Evolutionary conservation across 148 eudicot species (phyloP).

Genomic region (Fagopyrum tataricum): DNA sequence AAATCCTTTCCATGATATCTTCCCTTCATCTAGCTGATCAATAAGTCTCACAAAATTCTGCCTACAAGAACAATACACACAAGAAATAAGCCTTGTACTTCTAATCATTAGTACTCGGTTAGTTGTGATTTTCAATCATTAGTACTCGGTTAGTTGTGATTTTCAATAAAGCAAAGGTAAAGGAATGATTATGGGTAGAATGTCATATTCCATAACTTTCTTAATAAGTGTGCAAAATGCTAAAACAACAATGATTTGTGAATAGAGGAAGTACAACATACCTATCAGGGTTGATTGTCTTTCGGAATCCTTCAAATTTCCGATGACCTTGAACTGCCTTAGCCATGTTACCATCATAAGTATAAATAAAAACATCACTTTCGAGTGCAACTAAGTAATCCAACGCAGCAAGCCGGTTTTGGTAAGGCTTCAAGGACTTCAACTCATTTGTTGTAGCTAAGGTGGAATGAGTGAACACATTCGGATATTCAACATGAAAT

Average conservation of each 20-base stretch:
- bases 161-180: no score
- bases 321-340: slow-evolving; percentile 78
- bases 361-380: slow-evolving; percentile 62
- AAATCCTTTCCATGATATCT: slow-evolving; percentile 49
- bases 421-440: slow-evolving; percentile 32
- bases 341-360: slow-evolving; percentile 81
- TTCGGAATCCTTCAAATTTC: slow-evolving; percentile 51
- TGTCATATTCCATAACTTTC: no score
- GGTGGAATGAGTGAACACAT: slow-evolving; percentile 46
- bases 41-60: slow-evolving; percentile 36
- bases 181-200: no score
- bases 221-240: no score
- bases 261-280: no score
- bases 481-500: slow-evolving; percentile 38
- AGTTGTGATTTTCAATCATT: neutral
- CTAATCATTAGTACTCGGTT: neutral
- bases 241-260: no score
- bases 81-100: no score
- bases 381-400: slow-evolving; percentile 58
- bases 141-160: no score
- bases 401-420: slow-evolving; percentile 63
- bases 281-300: slow-evolving; percentile 73
- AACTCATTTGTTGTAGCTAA: slow-evolving; percentile 48
- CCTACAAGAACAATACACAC: neutral
- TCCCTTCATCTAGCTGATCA: slow-evolving; percentile 46